phyloP scores from a whole-genome alignment of 139 green algal species.

The Pseudopediastrum boryanum region DNA sequence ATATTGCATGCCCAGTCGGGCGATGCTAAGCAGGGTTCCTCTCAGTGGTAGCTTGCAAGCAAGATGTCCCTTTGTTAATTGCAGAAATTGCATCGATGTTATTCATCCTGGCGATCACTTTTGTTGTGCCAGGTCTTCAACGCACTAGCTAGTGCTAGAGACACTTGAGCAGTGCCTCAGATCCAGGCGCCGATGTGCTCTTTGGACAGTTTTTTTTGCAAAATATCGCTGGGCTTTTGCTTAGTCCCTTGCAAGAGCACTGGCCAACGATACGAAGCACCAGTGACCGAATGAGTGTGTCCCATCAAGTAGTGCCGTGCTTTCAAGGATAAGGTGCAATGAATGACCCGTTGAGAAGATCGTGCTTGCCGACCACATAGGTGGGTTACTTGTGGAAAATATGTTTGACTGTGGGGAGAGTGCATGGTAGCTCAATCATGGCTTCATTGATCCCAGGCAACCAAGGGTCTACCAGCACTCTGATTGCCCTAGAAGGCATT shows the following conservation, averaged over 20 bases:
- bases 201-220: not conserved
- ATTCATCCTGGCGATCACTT: too few species aligned
- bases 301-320: conserved; percentile 23
- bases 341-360: conserved; percentile 14
- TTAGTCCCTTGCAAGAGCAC: conserved; percentile 11
- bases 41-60: too few species aligned
- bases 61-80: too few species aligned
- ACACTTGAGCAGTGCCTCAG: conserved; percentile 5
- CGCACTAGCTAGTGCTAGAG: too few species aligned
- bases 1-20: too few species aligned
- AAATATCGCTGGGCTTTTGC: conserved; percentile 21
- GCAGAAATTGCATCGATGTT: too few species aligned
- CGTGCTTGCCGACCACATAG: not conserved
- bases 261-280: not conserved
- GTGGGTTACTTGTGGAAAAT: not conserved
- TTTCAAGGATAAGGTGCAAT: not conserved
- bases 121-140: not conserved
- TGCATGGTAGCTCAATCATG: conserved; percentile 19
- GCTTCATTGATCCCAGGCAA: conserved; percentile 5
- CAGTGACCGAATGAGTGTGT: conserved; percentile 1
- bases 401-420: not conserved
- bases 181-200: conserved; percentile 14
- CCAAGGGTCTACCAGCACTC: conserved; percentile 13
- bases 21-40: too few species aligned
- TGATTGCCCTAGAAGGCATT: too few species aligned